Percentiles rank a stretch among this genome's conserved stretches.
phyloP scores from a whole-genome alignment of 1,284 basidiomycete genomes.

The Inonotus hispidus region DNA sequence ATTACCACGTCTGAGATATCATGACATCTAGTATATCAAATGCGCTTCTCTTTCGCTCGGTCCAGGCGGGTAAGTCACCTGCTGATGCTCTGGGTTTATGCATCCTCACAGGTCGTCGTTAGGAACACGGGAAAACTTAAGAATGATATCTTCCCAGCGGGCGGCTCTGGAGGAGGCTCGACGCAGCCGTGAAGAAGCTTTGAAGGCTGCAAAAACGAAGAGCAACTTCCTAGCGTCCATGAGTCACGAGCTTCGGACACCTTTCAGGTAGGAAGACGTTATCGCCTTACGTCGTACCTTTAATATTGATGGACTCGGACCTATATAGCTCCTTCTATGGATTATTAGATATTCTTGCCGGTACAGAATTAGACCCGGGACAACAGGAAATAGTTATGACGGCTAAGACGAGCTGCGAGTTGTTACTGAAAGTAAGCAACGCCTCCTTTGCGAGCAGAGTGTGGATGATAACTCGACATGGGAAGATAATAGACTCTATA shows the following conservation, averaged over 20 bases:
- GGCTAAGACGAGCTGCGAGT: constrained; percentile 67
- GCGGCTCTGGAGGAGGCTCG: constrained; percentile 62
- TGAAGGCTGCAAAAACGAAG: constrained; percentile 72
- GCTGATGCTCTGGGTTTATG: neutral
- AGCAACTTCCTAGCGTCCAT: constrained; percentile 71
- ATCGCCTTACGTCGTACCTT: neutral
- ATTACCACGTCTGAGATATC: no score
- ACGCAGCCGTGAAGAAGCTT: constrained; percentile 60
- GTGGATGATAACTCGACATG: neutral
- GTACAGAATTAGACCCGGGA: constrained; percentile 57
- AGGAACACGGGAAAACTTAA: constrained; percentile 57
- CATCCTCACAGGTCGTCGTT: neutral
- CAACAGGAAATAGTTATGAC: constrained; percentile 67
- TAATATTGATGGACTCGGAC: no score
- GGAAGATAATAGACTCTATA: constrained; percentile 68
- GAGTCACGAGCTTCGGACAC: constrained; percentile 68
- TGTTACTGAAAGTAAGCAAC: constrained; percentile 51
- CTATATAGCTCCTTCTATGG: constrained; percentile 61
- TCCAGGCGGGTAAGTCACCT: constrained; percentile 45
- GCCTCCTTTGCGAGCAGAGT: neutral
- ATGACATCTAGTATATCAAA: constrained; percentile 48
- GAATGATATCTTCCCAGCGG: constrained; percentile 64
- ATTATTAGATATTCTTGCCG: constrained; percentile 58
- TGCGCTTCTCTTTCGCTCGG: constrained; percentile 64
- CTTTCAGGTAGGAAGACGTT: constrained; percentile 47